phyloP scores from a whole-genome alignment of 192 early-diverging fungal genomes.

The Coemansia sp. region DNA sequence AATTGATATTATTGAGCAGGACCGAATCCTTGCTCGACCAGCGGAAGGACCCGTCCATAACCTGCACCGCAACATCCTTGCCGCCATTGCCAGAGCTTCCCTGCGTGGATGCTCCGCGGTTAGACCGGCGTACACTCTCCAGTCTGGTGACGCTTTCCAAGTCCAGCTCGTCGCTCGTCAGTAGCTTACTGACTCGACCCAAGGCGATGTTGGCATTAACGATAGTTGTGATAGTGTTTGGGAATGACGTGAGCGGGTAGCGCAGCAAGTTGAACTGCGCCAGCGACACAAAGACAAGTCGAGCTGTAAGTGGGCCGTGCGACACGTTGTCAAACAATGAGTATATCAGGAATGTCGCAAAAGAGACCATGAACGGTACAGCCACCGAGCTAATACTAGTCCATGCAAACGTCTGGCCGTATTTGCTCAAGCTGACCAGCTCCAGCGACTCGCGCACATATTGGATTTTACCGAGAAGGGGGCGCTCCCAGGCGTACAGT shows the following conservation, averaged over 20 bases:
- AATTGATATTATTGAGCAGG: constrained; percentile 42
- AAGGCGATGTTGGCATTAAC: constrained; percentile 85
- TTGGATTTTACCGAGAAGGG: constrained; percentile 68
- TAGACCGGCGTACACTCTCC: constrained; percentile 11
- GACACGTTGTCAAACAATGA: constrained; percentile 60
- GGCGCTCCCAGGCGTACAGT: constrained; percentile 91
- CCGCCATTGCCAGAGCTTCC: neutral
- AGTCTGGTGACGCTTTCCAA: constrained; percentile 59
- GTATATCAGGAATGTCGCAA: constrained; percentile 81
- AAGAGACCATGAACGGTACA: constrained; percentile 87
- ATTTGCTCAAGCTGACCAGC: constrained; percentile 72
- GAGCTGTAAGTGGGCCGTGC: constrained; percentile 61
- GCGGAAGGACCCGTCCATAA: constrained; percentile 57
- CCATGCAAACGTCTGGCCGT: constrained; percentile 68
- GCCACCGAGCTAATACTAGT: constrained; percentile 76
- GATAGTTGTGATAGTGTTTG: constrained; percentile 72
- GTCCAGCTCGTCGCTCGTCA: constrained; percentile 82
- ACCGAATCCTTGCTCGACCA: constrained; percentile 51
- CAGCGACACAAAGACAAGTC: constrained; percentile 83
- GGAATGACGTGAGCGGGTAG: constrained; percentile 85
- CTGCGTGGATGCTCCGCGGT: neutral
- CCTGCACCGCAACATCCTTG: constrained; percentile 34
- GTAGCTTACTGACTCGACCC: constrained; percentile 75
- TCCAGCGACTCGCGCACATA: constrained; percentile 76
- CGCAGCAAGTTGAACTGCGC: constrained; percentile 89